Base-by-base conservation (phyloP, 2,329 filamentous ascomycete genomes). In the Thelonectria olida region DNA sequence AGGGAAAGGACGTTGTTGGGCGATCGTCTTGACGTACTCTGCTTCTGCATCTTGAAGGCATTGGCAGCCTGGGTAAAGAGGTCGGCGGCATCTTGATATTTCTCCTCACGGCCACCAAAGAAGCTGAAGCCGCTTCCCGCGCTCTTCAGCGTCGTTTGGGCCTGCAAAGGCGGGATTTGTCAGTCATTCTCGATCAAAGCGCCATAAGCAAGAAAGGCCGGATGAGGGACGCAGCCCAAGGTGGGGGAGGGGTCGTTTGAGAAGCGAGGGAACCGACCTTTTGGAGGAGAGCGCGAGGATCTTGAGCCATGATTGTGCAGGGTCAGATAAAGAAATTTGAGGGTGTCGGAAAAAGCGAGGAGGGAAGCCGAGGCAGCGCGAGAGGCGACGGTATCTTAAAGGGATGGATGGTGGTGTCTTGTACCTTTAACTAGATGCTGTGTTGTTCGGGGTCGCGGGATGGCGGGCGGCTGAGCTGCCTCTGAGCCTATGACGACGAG, bases 21-120 rank as follows among this genome's bases (percentile, higher is more conserved):
- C 13, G 2, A 31, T 45, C 31, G 15, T 39, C 7, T 20, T 9
- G 20, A 74, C 83, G 70, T 82, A 95, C 92, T 91, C 81, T 90
- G 87, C 76, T 92, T 92, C 79, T 96, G 90, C 83, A 96, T 88
- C 74, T 92, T 88, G 78, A 97, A 98, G 61, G 92, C 92, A 81
- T 97, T 97, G 64, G 90, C 96, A 39, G 95, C 95, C 77, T 97
- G 89, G 62, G 87, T 89, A 75, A 93, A 98, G 66, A 96, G 82
- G 69, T 97, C 93, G 65, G 92, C 92, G 13, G 95, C 95, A 80
- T 90, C 88, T 80, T 96, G 92, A 74, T 92, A 94, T 79, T 97
- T 98, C 66, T 97, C 93, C 72, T 92, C 86, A 60, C 89, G 87
- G 45, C 92, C 92, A 42, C 93, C 92, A 72, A 99, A 97, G 79